These are phyloP conservation scores for Dactylellina leptospora DNA, from an alignment of 2,329 filamentous ascomycete genomes.

Conservation along the genomic window DNA sequence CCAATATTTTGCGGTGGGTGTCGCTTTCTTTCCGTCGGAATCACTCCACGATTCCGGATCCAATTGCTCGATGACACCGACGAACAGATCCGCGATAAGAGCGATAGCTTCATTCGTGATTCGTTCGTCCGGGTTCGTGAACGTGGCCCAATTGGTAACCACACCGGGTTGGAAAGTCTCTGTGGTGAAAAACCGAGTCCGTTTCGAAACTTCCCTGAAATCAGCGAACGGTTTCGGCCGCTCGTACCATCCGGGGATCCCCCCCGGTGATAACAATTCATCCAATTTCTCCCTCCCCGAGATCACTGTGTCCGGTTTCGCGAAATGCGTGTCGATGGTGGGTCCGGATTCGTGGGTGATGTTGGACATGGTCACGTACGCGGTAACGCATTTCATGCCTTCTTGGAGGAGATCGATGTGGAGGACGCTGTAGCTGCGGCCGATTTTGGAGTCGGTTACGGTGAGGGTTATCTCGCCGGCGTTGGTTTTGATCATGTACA, in stretches of 20 bases:
- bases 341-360: slow-evolving; percentile 68
- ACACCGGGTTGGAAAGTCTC: slow-evolving; percentile 23
- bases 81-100: slow-evolving; percentile 58
- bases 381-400: slow-evolving; percentile 70
- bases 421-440: slow-evolving; percentile 70
- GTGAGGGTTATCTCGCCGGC: slow-evolving; percentile 67
- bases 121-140: slow-evolving; percentile 31
- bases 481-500: slow-evolving; percentile 72
- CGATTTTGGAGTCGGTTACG: slow-evolving; percentile 72
- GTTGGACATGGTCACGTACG: slow-evolving; percentile 73
- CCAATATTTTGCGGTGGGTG: slow-evolving; percentile 67
- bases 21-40: slow-evolving; percentile 55
- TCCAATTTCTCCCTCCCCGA: slow-evolving; percentile 56
- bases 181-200: slow-evolving; percentile 35
- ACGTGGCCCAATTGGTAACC: slow-evolving; percentile 46
- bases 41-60: slow-evolving; percentile 54
- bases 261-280: slow-evolving; percentile 58
- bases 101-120: slow-evolving; percentile 57
- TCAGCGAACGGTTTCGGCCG: slow-evolving; percentile 55
- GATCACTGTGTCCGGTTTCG: slow-evolving; percentile 63
- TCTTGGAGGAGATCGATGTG: slow-evolving; percentile 70
- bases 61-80: slow-evolving; percentile 58
- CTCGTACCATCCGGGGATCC: slow-evolving; percentile 44
- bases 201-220: slow-evolving; percentile 58
- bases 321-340: slow-evolving; percentile 65